Evolutionary conservation across 2,329 filamentous ascomycete species (phyloP), one percentile per base, ranked within the genome.

Genomic region (Triangularia setosa): DNA sequence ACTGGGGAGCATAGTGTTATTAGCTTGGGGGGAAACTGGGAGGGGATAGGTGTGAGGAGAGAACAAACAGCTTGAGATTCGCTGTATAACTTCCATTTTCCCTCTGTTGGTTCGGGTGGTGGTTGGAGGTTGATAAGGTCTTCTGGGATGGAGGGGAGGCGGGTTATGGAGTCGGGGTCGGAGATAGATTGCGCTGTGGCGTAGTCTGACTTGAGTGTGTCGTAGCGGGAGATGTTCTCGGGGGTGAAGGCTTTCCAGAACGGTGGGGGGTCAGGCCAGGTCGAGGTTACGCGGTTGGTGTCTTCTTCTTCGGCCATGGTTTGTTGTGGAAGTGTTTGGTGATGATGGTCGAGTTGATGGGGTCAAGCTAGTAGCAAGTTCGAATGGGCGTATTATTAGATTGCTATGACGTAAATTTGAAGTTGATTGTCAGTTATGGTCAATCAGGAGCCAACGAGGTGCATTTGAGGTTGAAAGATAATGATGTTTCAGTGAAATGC

Each of bases 181-280:
- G 55, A 65, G 58, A 69, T 64, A 52, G 70, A 72, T 65, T 74
- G 66, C 11, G 73, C 71, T 11, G 76, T 74, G 28, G 77, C 73
- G 64, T 79, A 74, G 1, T 78, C 71, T 55, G 75, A 75, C 59
- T 78, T 80, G 14, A 85, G 70, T 23, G 78, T 75, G 5, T 79
- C 75, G 62, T 84, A 77, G 3, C 86, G 86, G 14, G 85, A 78
- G 60, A 91, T 72, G 73, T 94, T 96, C 27, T 90, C 86, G 2
- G 87, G 76, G 0, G 92, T 97, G 78, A 98, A 98, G 75, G 91
- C 84, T 70, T 90, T 89, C 88, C 91, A 98, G 79, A 97, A 96
- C 0, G 90, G 88, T 25, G 95, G 95, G 25, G 95, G 95, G 60
- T 90, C 87, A 24, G 95, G 94, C 75, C 93, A 97, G 48, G 89